Conservation (phyloP, 2,329 filamentous ascomycete genomes). For the Penicillium sp. region DNA sequence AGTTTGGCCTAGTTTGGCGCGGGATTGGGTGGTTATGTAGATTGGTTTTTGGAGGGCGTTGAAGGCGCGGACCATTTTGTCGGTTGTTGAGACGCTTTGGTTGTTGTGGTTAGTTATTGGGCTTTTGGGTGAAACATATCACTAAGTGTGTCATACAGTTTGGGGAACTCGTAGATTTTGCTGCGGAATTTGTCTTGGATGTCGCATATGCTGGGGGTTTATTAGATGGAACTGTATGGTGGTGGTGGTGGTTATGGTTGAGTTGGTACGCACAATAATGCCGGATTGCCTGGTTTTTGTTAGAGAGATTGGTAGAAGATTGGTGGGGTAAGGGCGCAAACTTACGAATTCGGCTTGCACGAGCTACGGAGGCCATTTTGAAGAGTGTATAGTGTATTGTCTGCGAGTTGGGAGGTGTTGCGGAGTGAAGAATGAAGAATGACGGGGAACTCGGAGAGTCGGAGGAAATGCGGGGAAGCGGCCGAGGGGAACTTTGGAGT, state of each 20-base stretch:
- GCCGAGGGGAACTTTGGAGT: conserved; percentile 14
- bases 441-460: conserved; percentile 24
- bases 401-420: not conserved
- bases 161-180: conserved; percentile 82
- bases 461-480: conserved; percentile 20
- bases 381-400: not conserved
- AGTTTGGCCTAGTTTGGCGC: conserved; percentile 75
- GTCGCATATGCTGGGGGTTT: conserved; percentile 75
- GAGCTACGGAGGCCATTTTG: conserved; percentile 16
- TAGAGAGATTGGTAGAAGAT: conserved; percentile 6
- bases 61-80: conserved; percentile 69
- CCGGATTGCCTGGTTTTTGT: conserved; percentile 46
- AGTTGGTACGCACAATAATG: conserved; percentile 47
- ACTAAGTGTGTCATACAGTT: too few relatives aligned
- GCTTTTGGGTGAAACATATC: too few relatives aligned
- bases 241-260: not conserved
- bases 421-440: conserved; percentile 1
- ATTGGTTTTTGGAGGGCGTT: conserved; percentile 67
- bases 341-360: conserved; percentile 34
- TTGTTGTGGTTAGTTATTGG: not conserved
- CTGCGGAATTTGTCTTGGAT: conserved; percentile 90
- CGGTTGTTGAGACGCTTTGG: conserved; percentile 64
- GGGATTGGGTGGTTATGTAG: conserved; percentile 84
- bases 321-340: not conserved
- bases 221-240: not conserved